These are phyloP conservation scores for Neurospora tetraspora DNA, from an alignment of 495 filamentous ascomycete species.

Conservation along the genomic window DNA sequence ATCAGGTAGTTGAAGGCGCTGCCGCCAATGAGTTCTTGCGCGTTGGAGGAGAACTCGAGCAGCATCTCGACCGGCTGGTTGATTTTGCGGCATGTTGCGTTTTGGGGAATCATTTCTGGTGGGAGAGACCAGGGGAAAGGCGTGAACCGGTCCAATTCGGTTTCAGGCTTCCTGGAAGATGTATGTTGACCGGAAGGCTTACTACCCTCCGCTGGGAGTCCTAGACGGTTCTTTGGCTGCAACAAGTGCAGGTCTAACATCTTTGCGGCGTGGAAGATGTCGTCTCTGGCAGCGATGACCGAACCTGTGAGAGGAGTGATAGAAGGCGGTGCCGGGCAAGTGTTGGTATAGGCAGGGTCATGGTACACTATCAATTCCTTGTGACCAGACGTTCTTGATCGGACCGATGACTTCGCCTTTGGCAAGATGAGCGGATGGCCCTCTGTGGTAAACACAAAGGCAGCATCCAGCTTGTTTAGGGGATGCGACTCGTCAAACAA, in stretches of 20 bases:
- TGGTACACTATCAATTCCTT: constrained; percentile 20
- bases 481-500: constrained; percentile 82
- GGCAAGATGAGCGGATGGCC: constrained; percentile 90
- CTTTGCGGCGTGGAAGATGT: constrained; percentile 85
- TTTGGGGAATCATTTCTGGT: constrained; percentile 54
- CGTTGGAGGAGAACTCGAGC: constrained; percentile 68
- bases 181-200: constrained; percentile 24
- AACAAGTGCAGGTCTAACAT: constrained; percentile 73
- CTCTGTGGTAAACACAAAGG: constrained; percentile 92
- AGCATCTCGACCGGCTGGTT: constrained; percentile 50
- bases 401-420: constrained; percentile 18
- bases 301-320: constrained; percentile 59
- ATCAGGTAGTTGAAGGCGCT: constrained; percentile 46
- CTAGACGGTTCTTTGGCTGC: constrained; percentile 13
- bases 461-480: constrained; percentile 71
- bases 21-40: constrained; percentile 44
- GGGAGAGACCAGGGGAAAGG: constrained; percentile 93
- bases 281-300: constrained; percentile 68
- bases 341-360: constrained; percentile 32
- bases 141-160: constrained; percentile 53
- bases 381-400: constrained; percentile 2
- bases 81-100: constrained; percentile 56
- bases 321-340: constrained; percentile 52
- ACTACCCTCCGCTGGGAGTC: constrained; percentile 25
- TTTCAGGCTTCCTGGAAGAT: constrained; percentile 15